phyloP scores from a whole-genome alignment of 768 basidiomycete genomes.

The Ramaria sp. region DNA sequence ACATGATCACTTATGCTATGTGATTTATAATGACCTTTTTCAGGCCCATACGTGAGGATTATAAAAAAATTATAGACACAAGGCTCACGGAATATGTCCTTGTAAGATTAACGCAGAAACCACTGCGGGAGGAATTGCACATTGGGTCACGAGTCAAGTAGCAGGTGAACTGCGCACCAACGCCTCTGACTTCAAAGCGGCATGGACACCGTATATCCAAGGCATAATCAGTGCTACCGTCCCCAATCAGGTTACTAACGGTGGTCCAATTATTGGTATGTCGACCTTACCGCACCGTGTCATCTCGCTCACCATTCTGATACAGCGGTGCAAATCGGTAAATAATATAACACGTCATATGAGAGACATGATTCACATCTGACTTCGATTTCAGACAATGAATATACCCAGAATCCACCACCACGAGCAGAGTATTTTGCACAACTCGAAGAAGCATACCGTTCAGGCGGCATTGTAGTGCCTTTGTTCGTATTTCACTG shows the following conservation, averaged over 20 bases:
- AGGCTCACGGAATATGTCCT: slow-evolving; percentile 26
- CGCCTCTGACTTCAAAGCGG: slow-evolving; percentile 53
- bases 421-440: slow-evolving; percentile 47
- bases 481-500: slow-evolving; percentile 21
- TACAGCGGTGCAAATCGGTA: slow-evolving; percentile 48
- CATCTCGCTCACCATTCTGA: neutral
- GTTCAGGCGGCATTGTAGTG: slow-evolving; percentile 46
- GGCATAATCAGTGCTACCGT: slow-evolving; percentile 50
- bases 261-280: slow-evolving; percentile 68
- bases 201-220: slow-evolving; percentile 66
- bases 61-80: neutral
- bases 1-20: neutral
- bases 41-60: slow-evolving; percentile 4
- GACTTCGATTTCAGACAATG: slow-evolving; percentile 50
- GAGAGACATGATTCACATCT: neutral
- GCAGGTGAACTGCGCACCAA: slow-evolving; percentile 64
- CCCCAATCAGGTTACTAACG: slow-evolving; percentile 57
- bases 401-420: slow-evolving; percentile 46
- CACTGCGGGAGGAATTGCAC: slow-evolving; percentile 61
- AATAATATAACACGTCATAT: slow-evolving; percentile 1
- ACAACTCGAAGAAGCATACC: slow-evolving; percentile 48
- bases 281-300: neutral
- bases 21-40: neutral
- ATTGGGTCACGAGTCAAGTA: slow-evolving; percentile 62
- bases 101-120: slow-evolving; percentile 38